Conservation (phyloP, 1,139 yeast genomes). For the Entelexis sorbosivorans region DNA sequence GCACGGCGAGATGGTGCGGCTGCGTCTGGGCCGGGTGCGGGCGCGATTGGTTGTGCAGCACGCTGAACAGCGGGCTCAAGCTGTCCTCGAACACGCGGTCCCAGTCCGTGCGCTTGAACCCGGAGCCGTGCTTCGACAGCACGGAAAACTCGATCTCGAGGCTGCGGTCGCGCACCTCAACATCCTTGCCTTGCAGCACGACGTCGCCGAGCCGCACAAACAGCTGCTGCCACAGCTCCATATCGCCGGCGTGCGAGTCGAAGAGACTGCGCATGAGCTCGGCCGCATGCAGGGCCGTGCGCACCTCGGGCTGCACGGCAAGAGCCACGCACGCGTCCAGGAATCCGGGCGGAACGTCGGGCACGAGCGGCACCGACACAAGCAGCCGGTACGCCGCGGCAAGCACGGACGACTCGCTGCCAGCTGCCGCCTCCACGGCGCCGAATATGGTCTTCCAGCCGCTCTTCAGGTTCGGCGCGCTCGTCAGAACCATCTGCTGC, state of each 20-base stretch:
- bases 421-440: conserved; percentile 49
- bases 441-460: conserved; percentile 92
- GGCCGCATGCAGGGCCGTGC: conserved; percentile 65
- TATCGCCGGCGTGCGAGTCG: conserved; percentile 36
- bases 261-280: conserved; percentile 62
- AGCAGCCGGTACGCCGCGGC: conserved; percentile 21
- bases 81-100: conserved; percentile 62
- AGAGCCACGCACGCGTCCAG: conserved; percentile 65
- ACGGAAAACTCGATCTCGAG: conserved; percentile 72
- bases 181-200: conserved; percentile 85
- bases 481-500: conserved; percentile 71
- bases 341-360: conserved; percentile 17
- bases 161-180: conserved; percentile 88
- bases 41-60: conserved; percentile 49
- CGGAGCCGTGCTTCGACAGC: conserved; percentile 64
- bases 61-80: conserved; percentile 81
- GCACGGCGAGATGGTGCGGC: background rate
- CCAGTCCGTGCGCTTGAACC: conserved; percentile 73
- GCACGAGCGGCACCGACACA: conserved; percentile 14
- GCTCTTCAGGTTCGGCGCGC: conserved; percentile 65
- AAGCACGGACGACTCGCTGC: conserved; percentile 10
- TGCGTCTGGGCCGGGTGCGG: background rate
- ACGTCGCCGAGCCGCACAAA: conserved; percentile 53
- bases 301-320: conserved; percentile 72
- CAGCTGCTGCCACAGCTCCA: conserved; percentile 21